These are phyloP conservation scores for Mucor racemosus DNA, from an alignment of 371 early-diverging fungal genomes.

Conservation along the genomic window DNA sequence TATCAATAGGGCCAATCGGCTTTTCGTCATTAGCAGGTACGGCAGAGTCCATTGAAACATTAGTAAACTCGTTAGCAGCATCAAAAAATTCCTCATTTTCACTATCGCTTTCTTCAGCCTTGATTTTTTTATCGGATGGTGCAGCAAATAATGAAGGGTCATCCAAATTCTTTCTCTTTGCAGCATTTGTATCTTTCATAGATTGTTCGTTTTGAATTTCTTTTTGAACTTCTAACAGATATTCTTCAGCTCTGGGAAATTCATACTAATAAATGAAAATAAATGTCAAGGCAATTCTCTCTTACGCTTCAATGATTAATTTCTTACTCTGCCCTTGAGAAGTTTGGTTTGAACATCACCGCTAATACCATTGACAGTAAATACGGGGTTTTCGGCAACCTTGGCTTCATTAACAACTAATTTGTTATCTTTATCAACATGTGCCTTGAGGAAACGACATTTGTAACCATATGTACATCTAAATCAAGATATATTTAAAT, in stretches of 20 bases:
- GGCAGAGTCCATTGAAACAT: conserved; percentile 18
- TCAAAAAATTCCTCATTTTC: conserved; percentile 31
- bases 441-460: conserved; percentile 80
- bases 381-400: conserved; percentile 35
- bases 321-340: conserved; percentile 33
- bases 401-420: conserved; percentile 59
- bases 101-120: conserved; percentile 21
- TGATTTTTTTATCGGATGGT: conserved; percentile 13
- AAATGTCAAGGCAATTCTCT: not conserved
- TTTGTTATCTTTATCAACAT: conserved; percentile 61
- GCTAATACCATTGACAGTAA: conserved; percentile 46
- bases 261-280: conserved; percentile 35
- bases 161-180: conserved; percentile 31
- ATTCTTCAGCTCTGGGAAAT: conserved; percentile 52
- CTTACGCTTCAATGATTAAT: not conserved
- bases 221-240: conserved; percentile 42
- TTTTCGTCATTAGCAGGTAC: conserved; percentile 25
- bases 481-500: not conserved
- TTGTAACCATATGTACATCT: conserved; percentile 69
- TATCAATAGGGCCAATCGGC: conserved; percentile 52
- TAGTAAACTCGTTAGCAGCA: conserved; percentile 27
- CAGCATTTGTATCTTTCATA: conserved; percentile 30
- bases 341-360: conserved; percentile 56
- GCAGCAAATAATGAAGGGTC: conserved; percentile 7
- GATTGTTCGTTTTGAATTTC: conserved; percentile 40